phyloP scores from a whole-genome alignment of 2,329 filamentous ascomycete genomes.

The Penicillium vulpinum region DNA sequence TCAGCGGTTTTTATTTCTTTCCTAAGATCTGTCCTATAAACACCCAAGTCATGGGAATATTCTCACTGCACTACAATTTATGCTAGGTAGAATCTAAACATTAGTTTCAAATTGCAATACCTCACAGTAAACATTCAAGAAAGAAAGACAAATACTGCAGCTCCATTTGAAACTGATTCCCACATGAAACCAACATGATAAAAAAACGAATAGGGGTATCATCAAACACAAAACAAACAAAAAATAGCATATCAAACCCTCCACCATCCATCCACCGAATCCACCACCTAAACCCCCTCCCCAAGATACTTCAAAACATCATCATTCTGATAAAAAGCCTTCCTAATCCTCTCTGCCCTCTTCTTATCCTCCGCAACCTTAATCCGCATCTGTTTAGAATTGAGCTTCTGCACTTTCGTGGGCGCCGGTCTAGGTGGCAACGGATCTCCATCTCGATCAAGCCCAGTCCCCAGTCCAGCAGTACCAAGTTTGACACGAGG shows the following conservation, averaged over 20 bases:
- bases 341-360: conserved; percentile 63
- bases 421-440: conserved; percentile 36
- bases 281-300: conserved; percentile 6
- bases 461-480: conserved; percentile 66
- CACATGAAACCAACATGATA: background rate
- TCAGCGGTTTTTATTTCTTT: conserved; percentile 5
- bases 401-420: conserved; percentile 55
- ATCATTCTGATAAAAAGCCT: conserved; percentile 72
- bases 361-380: conserved; percentile 62
- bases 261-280: background rate
- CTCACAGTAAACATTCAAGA: background rate
- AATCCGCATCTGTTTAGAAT: conserved; percentile 69
- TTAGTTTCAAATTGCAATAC: background rate
- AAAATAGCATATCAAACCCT: background rate
- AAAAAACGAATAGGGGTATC: conserved; percentile 2
- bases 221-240: background rate
- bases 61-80: background rate
- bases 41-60: background rate
- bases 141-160: background rate
- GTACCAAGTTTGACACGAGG: conserved; percentile 70
- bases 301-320: conserved; percentile 75
- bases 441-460: conserved; percentile 28
- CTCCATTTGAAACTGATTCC: background rate
- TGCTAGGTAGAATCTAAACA: background rate
- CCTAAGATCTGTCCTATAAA: background rate